Percentiles rank a stretch among this genome's conserved stretches.
phyloP scores from a whole-genome alignment of 1,139 yeast species.

The Sugiyamaella grinbergsii region DNA sequence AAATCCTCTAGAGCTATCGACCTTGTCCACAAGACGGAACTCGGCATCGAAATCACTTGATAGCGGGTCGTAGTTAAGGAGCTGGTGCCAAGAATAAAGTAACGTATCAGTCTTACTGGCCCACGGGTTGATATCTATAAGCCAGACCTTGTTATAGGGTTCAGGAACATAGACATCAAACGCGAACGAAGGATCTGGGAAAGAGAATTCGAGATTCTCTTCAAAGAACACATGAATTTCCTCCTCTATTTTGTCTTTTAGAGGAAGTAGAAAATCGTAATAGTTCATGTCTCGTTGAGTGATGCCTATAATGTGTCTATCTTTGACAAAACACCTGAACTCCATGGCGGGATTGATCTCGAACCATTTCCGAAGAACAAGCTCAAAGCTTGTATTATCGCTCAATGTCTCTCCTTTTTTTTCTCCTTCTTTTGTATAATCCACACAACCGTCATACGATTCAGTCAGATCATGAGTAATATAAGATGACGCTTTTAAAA shows the following conservation, averaged over 20 bases:
- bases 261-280: constrained; percentile 62
- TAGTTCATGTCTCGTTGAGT: constrained; percentile 85
- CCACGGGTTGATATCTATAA: constrained; percentile 87
- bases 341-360: constrained; percentile 85
- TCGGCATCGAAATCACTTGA: constrained; percentile 47
- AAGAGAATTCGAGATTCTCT: constrained; percentile 50
- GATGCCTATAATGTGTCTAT: constrained; percentile 64
- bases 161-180: constrained; percentile 82
- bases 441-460: constrained; percentile 55
- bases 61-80: constrained; percentile 44
- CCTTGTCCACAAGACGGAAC: constrained; percentile 68
- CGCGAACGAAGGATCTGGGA: constrained; percentile 61
- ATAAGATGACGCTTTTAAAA: constrained; percentile 85
- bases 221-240: constrained; percentile 60
- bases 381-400: constrained; percentile 50
- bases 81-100: constrained; percentile 82
- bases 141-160: constrained; percentile 63
- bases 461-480: constrained; percentile 79
- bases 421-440: constrained; percentile 16
- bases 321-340: constrained; percentile 77
- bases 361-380: constrained; percentile 81
- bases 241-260: constrained; percentile 51
- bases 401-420: constrained; percentile 20
- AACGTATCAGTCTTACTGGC: constrained; percentile 73
- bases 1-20: constrained; percentile 62